phyloP scores from a whole-genome alignment of 352 stramenopile genomes.

The Hyaloperonospora arabidopsidis region DNA sequence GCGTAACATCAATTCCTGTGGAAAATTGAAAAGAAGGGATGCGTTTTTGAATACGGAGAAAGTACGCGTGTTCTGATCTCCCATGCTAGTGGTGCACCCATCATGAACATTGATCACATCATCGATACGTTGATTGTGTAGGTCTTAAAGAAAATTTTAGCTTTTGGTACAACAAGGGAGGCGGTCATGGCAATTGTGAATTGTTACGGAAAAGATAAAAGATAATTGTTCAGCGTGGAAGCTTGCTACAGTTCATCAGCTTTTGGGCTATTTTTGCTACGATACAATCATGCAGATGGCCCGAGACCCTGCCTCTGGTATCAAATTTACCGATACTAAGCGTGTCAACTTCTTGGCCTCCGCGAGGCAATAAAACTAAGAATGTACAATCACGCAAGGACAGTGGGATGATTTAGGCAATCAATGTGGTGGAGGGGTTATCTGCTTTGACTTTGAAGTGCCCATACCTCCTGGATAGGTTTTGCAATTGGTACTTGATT shows the following conservation, averaged over 20 bases:
- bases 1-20: background rate
- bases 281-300: too few species aligned
- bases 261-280: too few species aligned
- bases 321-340: too few species aligned
- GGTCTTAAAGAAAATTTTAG: background rate
- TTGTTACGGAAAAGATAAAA: too few species aligned
- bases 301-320: too few species aligned
- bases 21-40: background rate
- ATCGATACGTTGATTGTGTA: background rate
- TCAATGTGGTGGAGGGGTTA: background rate
- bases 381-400: background rate
- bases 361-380: too few species aligned
- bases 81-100: background rate
- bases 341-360: too few species aligned
- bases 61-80: too few species aligned
- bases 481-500: background rate
- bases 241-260: too few species aligned
- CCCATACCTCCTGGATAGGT: background rate
- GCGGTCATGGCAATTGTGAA: background rate
- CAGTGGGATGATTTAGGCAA: background rate
- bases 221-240: too few species aligned
- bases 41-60: background rate
- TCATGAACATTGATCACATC: background rate
- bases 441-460: background rate
- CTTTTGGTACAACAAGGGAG: background rate